Evolutionary conservation across 495 filamentous ascomycete species (phyloP).

Genomic region (Aspergillus ellipticus): DNA sequence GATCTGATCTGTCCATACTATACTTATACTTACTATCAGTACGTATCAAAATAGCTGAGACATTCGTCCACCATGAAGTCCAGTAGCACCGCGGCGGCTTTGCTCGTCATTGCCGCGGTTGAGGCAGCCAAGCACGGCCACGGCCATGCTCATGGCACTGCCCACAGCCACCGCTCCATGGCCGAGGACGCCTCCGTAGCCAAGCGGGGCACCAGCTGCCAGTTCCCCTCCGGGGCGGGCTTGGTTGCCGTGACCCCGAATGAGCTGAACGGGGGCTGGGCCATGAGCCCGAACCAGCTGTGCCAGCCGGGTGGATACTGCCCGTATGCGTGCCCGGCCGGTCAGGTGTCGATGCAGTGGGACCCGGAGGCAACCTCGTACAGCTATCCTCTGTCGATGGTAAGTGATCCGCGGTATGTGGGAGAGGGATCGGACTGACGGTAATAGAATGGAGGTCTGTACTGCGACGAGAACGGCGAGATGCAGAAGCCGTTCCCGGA

Average conservation of each 20-base stretch:
- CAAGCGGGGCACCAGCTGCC: constrained; percentile 52
- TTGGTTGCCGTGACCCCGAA: constrained; percentile 65
- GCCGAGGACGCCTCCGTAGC: constrained; percentile 19
- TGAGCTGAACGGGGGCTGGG: constrained; percentile 70
- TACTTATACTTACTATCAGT: not conserved
- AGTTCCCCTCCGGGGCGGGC: constrained; percentile 65
- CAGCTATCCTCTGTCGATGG: constrained; percentile 68
- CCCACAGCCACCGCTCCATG: constrained; percentile 23
- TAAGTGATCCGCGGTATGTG: constrained; percentile 34
- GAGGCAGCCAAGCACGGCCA: constrained; percentile 37
- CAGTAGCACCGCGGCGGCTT: constrained; percentile 26
- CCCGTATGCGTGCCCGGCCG: constrained; percentile 73
- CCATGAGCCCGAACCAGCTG: constrained; percentile 72
- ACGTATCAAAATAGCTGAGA: not conserved
- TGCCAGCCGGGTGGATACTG: constrained; percentile 70
- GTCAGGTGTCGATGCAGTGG: constrained; percentile 79
- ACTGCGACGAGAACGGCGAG: constrained; percentile 64
- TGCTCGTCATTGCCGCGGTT: constrained; percentile 62
- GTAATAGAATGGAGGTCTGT: constrained; percentile 74
- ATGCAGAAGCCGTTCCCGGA: constrained; percentile 69
- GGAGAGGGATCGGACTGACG: not conserved
- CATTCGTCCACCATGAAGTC: constrained; percentile 32
- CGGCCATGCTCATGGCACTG: constrained; percentile 28
- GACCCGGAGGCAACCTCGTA: constrained; percentile 65
- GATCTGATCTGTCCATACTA: not conserved